These are phyloP conservation scores for Cystobasidium ongulense DNA, from an alignment of 768 basidiomycete species.

Conservation along the genomic window DNA sequence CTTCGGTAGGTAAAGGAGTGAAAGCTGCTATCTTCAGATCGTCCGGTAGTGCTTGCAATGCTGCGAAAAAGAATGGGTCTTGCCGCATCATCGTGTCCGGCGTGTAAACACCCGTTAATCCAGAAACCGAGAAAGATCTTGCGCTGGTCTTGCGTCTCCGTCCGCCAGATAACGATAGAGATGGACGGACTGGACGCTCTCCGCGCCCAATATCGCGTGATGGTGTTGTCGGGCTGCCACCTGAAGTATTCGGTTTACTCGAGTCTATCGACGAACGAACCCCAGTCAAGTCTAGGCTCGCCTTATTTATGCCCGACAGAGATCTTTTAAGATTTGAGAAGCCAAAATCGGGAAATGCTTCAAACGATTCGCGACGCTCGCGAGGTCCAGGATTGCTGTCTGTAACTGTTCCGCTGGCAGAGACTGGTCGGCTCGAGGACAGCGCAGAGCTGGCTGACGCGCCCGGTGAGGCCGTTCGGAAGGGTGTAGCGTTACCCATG, in stretches of 20 bases:
- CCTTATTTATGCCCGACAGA: conserved; percentile 7
- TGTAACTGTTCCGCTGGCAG: not conserved
- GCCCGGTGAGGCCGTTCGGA: not conserved
- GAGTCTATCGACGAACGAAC: conserved; percentile 5
- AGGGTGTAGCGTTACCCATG: not conserved
- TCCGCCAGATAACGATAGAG: not conserved
- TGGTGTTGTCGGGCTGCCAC: not conserved
- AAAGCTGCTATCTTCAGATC: conserved; percentile 29
- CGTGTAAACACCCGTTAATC: conserved; percentile 10
- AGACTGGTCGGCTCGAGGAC: not conserved
- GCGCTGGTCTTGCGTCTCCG: not conserved
- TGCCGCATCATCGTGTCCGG: conserved; percentile 18
- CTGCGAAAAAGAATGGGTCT: conserved; percentile 28
- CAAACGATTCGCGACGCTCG: conserved; percentile 10
- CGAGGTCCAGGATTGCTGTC: not conserved
- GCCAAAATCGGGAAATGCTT: conserved; percentile 18
- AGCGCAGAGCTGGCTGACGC: not conserved
- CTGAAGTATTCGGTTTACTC: not conserved
- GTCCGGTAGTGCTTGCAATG: conserved; percentile 28
- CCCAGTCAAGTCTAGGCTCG: conserved; percentile 5
- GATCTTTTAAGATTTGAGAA: conserved; percentile 18
- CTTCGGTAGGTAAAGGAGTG: conserved; percentile 29
- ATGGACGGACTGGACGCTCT: conserved; percentile 3
- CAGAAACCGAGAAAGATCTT: conserved; percentile 16
- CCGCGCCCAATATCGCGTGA: not conserved